A percentile compares a stretch with the other conserved stretches of the same genome.
phyloP scores from a whole-genome alignment of 176 grass and related monocot species.

The Triticum aestivum region IWGSC_CS_RefSeq_v2.1 NC_057807.1:64298156-64298655 shows the following conservation, averaged over 20 bases:
- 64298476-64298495: neutral
- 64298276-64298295: neutral
- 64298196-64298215: constrained; percentile 31
- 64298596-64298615: constrained; percentile 16
- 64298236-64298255: neutral
- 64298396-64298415: too few species aligned
- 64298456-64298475: neutral
- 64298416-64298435: too few species aligned
- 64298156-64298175: constrained; percentile 32
- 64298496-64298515: neutral
- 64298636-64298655: neutral
- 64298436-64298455: neutral
- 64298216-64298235: neutral
- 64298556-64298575: neutral
- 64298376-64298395: too few species aligned
- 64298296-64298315: constrained; percentile 15
- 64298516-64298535: neutral
- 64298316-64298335: neutral
- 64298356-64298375: too few species aligned
- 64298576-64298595: constrained; percentile 42
- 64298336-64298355: neutral
- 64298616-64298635: constrained; percentile 26
- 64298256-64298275: neutral
- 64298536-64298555: neutral
- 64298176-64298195: constrained; percentile 8